Percentiles rank a stretch among this genome's conserved stretches.
phyloP scores from a whole-genome alignment of 768 basidiomycete species.

The Serendipita vermifera region DNA sequence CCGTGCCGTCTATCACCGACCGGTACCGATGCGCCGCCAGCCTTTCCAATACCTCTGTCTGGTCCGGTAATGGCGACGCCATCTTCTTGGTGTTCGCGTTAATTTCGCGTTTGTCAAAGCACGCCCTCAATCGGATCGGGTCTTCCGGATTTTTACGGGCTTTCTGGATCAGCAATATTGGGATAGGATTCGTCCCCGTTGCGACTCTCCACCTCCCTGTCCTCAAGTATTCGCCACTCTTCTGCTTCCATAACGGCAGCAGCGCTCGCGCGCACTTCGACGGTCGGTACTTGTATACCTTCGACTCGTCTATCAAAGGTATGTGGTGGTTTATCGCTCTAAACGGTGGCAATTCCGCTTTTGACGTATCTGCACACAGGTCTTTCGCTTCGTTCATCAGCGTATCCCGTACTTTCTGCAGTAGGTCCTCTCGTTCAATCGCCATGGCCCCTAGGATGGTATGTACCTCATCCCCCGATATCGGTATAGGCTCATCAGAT shows the following conservation, averaged over 20 bases:
- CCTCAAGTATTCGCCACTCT: constrained; percentile 9
- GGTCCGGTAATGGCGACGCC: constrained; percentile 9
- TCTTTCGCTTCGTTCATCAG: constrained; percentile 12
- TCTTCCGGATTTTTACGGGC: not conserved
- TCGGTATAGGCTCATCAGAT: constrained; percentile 12
- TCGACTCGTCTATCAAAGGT: constrained; percentile 13
- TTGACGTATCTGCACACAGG: constrained; percentile 11
- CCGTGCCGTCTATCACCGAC: constrained; percentile 14
- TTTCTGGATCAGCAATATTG: constrained; percentile 13
- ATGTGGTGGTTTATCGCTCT: constrained; percentile 14
- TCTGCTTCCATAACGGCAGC: constrained; percentile 4
- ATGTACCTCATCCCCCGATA: constrained; percentile 9
- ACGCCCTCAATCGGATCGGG: not conserved
- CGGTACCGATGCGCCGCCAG: constrained; percentile 4
- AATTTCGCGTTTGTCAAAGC: constrained; percentile 7
- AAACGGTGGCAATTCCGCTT: constrained; percentile 20
- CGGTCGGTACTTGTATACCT: constrained; percentile 8
- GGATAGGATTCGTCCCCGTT: constrained; percentile 8
- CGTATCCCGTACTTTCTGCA: constrained; percentile 6
- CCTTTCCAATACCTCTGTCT: constrained; percentile 1
- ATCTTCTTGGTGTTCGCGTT: constrained; percentile 12
- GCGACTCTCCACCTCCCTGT: constrained; percentile 13
- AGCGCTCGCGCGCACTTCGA: constrained; percentile 12
- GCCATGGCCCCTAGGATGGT: not conserved
- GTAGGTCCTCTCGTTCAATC: not conserved